Conservation (phyloP, 768 basidiomycete species). For the Sporobolomyces roseus region DNA sequence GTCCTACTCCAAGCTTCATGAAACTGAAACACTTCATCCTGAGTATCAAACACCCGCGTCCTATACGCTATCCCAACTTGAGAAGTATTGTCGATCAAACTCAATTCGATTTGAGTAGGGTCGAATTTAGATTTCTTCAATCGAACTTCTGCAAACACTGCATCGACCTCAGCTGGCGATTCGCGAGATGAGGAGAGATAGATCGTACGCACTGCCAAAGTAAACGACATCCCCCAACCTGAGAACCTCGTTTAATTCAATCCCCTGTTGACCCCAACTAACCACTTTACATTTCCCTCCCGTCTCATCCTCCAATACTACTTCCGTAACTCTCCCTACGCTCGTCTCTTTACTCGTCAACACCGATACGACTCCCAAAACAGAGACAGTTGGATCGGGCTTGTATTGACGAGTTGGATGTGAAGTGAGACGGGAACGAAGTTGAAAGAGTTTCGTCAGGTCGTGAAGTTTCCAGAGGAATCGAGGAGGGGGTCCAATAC, state of each 20-base stretch:
- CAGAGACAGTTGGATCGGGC: neutral
- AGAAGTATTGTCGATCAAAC: neutral
- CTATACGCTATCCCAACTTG: slow-evolving; percentile 26
- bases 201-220: slow-evolving; percentile 12
- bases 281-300: neutral
- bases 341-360: neutral
- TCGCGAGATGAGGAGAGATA: neutral
- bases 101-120: neutral
- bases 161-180: neutral
- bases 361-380: slow-evolving; percentile 13
- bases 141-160: neutral
- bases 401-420: neutral
- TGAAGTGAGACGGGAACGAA: too few relatives aligned
- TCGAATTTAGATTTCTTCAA: neutral
- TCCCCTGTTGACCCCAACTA: slow-evolving; percentile 6
- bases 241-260: neutral
- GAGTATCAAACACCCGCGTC: neutral
- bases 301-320: slow-evolving; percentile 9
- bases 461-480: too few relatives aligned
- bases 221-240: slow-evolving; percentile 28
- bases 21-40: slow-evolving; percentile 15
- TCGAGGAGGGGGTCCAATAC: neutral
- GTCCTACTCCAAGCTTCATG: neutral
- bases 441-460: neutral
- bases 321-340: neutral